Evolutionary conservation across 2,329 filamentous ascomycete genomes (phyloP).

Genomic region (Talaromyces sp.): DNA sequence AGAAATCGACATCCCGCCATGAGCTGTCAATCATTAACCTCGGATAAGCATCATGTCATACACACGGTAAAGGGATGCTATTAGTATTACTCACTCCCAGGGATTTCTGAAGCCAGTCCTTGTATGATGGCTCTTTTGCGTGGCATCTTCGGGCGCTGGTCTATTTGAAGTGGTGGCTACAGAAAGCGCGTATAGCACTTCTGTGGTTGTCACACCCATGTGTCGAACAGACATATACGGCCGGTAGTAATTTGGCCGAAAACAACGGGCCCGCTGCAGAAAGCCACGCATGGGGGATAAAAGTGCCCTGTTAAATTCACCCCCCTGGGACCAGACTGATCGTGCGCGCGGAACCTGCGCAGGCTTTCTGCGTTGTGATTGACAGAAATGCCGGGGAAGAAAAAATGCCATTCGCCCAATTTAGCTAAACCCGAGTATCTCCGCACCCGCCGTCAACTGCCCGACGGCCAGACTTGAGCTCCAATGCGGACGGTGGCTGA

Average conservation of each 20-base stretch:
- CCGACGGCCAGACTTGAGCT: constrained; percentile 10
- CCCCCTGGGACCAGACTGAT: constrained; percentile 4
- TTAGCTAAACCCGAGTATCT: constrained; percentile 23
- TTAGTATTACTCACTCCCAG: constrained; percentile 41
- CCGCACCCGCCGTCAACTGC: constrained; percentile 15
- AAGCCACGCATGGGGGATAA: constrained; percentile 25
- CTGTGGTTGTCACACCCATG: constrained; percentile 40
- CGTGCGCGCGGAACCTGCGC: not conserved
- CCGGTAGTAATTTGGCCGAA: constrained; percentile 15
- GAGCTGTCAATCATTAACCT: constrained; percentile 15
- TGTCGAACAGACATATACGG: constrained; percentile 27
- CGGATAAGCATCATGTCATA: constrained; percentile 13
- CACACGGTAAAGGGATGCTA: not conserved
- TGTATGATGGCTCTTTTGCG: constrained; percentile 44
- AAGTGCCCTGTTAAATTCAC: not conserved
- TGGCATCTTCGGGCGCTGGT: constrained; percentile 42
- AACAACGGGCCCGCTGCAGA: constrained; percentile 26
- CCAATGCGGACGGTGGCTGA: not conserved
- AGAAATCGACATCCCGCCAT: constrained; percentile 19
- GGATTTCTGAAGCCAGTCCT: constrained; percentile 46
- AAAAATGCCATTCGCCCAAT: constrained; percentile 1
- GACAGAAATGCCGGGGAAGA: constrained; percentile 13
- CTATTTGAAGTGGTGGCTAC: constrained; percentile 39
- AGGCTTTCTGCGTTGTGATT: constrained; percentile 8
- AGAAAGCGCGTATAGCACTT: constrained; percentile 46